Evolutionary conservation across 2,329 filamentous ascomycete genomes (phyloP), one percentile per base, ranked within the genome.

Genomic region (Colletotrichum destructivum): DNA sequence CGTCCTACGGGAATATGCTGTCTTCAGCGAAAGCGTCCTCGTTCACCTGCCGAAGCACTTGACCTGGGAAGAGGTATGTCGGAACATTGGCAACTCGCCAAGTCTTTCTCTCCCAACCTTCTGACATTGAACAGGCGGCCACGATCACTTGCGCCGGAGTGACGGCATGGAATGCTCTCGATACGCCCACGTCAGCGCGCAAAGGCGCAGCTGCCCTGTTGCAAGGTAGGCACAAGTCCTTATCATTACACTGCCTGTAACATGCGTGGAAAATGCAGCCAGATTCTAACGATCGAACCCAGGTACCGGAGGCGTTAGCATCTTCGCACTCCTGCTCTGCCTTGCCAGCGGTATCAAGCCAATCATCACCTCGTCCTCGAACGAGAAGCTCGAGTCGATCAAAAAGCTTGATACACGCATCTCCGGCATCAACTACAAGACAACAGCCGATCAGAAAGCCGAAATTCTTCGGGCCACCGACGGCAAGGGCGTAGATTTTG

Each of bases 311-410:
- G 78, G 78, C 23, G 78, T 79, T 18, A 78, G 76, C 71, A 62
- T 78, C 71, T 77, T 77, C 38, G 74, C 74, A 16, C 65, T 78
- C 16, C 52, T 77, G 13, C 47, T 79, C 15, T 75, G 74, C 38
- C 66, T 78, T 31, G 78, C 75, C 6, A 72, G 62, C 13, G 77
- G 76, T 13, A 62, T 76, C 15, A 55, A 66, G n/a, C 74, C 75
- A 6, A 79, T 79, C 66, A 75, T 79, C 62, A 78, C 77, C 7
- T 79, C 78, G 1, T 79, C 78, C 1, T 79, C 77, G 4, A 75
- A 79, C 61, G 73, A 47, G 13, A 79, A 79, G 69, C 73, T 79
- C 4, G 72, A 71, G 18, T 35, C 66, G 0, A 59, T 78, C 51
- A 73, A 71, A 40, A 75, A 75, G 51, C 66, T 78, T 21, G 55